Percentiles rank a stretch among this genome's conserved stretches.
These are phyloP conservation scores for Fraxinus excelsior DNA, from an alignment of 257 asterid species.

Conservation along the genomic window DNA sequence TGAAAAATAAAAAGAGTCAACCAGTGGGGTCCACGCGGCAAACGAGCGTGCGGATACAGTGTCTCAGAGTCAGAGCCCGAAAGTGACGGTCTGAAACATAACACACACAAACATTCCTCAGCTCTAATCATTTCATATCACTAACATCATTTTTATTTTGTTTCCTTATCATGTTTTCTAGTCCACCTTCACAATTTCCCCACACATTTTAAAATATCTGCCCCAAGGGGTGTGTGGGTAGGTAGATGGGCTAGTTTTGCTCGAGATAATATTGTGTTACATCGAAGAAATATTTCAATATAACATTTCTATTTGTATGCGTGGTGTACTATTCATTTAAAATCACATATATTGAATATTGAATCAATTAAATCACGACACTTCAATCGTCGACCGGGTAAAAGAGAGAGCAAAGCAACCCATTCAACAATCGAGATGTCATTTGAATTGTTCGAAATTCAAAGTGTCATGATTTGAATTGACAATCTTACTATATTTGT, in stretches of 20 bases:
- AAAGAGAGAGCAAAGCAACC: too few relatives aligned
- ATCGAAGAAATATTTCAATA: too few relatives aligned
- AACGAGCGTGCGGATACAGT: conserved; percentile 38
- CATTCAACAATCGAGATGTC: too few relatives aligned
- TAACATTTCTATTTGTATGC: too few relatives aligned
- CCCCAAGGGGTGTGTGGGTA: neutral
- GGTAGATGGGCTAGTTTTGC: neutral
- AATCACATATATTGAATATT: too few relatives aligned
- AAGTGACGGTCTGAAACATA: conserved; percentile 8
- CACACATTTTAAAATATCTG: neutral
- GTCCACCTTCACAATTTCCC: neutral
- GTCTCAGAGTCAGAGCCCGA: conserved; percentile 57
- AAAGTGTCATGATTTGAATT: too few relatives aligned
- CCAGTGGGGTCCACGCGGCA: conserved; percentile 39
- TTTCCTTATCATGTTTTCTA: conserved; percentile 8
- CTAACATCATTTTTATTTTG: neutral
- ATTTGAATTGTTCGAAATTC: too few relatives aligned
- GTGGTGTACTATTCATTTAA: too few relatives aligned
- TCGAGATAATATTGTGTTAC: too few relatives aligned
- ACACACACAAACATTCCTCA: conserved; percentile 3
- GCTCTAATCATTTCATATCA: conserved; percentile 24
- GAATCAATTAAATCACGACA: too few relatives aligned
- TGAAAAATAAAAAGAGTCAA: conserved; percentile 19
- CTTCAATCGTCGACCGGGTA: too few relatives aligned
- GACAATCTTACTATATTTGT: too few relatives aligned